A percentile compares a stretch with the other conserved stretches of the same genome.
Evolutionary conservation across 2,329 filamentous ascomycete genomes (phyloP).

Genomic region (Colletotrichum sp.): DNA sequence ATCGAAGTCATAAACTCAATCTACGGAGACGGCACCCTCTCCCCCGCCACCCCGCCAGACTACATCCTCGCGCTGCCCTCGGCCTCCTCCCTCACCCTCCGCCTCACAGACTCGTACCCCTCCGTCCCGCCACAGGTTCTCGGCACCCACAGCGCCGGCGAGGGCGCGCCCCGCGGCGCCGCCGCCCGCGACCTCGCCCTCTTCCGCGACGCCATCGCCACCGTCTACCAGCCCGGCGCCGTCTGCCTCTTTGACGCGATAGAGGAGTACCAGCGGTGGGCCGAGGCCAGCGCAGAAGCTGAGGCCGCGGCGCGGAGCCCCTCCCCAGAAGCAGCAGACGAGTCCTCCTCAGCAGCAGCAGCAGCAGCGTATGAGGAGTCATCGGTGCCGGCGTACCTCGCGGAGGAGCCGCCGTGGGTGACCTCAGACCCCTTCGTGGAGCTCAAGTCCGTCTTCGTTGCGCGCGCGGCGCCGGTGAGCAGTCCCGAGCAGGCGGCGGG

Average conservation of each 20-base stretch:
- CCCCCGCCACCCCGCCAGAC: slow-evolving; percentile 40
- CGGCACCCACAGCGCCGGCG: slow-evolving; percentile 79
- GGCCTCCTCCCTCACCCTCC: slow-evolving; percentile 62
- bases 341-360: not conserved
- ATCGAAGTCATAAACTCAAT: slow-evolving; percentile 85
- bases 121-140: slow-evolving; percentile 73
- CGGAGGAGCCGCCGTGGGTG: slow-evolving; percentile 63
- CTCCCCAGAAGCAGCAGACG: not conserved
- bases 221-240: slow-evolving; percentile 73
- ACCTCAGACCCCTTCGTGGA: slow-evolving; percentile 77
- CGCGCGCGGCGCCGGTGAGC: slow-evolving; percentile 72
- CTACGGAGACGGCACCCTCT: slow-evolving; percentile 72
- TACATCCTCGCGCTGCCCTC: slow-evolving; percentile 73
- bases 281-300: slow-evolving; percentile 13
- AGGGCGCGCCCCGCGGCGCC: slow-evolving; percentile 70
- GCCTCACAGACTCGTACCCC: slow-evolving; percentile 79
- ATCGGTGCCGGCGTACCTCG: not conserved
- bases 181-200: slow-evolving; percentile 74
- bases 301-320: not conserved
- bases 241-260: slow-evolving; percentile 94
- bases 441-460: slow-evolving; percentile 88
- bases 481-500: slow-evolving; percentile 73
- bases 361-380: slow-evolving; percentile 27
- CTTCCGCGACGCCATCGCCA: slow-evolving; percentile 68
- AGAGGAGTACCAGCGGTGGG: slow-evolving; percentile 62